These are phyloP conservation scores for Diaporthe helianthi DNA, from an alignment of 2,329 filamentous ascomycete genomes.

Conservation along the genomic window DNA sequence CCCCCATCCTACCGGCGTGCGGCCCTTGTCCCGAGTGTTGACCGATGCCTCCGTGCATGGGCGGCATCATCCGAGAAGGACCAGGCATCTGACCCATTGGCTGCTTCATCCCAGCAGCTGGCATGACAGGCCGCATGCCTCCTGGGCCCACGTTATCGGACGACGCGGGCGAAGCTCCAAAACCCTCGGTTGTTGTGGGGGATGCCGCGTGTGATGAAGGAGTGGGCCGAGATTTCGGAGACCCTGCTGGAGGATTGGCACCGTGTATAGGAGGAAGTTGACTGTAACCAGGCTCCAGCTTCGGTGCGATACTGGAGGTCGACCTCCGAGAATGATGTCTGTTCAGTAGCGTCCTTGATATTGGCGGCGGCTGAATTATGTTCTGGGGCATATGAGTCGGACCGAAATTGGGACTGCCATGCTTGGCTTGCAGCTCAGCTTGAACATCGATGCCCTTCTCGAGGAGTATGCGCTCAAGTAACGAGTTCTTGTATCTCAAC, in stretches of 20 bases:
- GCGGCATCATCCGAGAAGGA: slow-evolving; percentile 45
- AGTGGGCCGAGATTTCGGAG: slow-evolving; percentile 79
- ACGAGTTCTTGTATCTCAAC: slow-evolving; percentile 97
- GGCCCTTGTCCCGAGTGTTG: slow-evolving; percentile 31
- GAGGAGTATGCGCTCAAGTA: slow-evolving; percentile 91
- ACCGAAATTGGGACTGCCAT: slow-evolving; percentile 81
- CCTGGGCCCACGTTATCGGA: slow-evolving; percentile 54
- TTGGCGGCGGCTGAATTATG: slow-evolving; percentile 75
- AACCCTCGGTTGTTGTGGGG: slow-evolving; percentile 57
- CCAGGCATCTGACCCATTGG: slow-evolving; percentile 44
- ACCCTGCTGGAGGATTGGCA: slow-evolving; percentile 64
- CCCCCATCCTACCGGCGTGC: slow-evolving; percentile 42
- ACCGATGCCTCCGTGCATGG: slow-evolving; percentile 28
- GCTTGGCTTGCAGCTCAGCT: slow-evolving; percentile 91
- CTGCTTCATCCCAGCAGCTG: slow-evolving; percentile 50
- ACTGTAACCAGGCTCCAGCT: slow-evolving; percentile 64
- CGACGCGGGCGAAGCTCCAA: slow-evolving; percentile 49
- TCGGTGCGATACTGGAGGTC: slow-evolving; percentile 76
- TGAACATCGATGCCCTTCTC: slow-evolving; percentile 99
- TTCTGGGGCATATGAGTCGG: slow-evolving; percentile 72
- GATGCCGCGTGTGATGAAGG: slow-evolving; percentile 77
- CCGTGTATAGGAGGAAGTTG: slow-evolving; percentile 51
- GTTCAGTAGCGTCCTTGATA: slow-evolving; percentile 82
- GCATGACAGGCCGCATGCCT: slow-evolving; percentile 50
- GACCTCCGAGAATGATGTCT: slow-evolving; percentile 77